These are phyloP conservation scores for Aegle marmelos DNA, from an alignment of 345 rosid genomes.

Conservation along the genomic window DNA sequence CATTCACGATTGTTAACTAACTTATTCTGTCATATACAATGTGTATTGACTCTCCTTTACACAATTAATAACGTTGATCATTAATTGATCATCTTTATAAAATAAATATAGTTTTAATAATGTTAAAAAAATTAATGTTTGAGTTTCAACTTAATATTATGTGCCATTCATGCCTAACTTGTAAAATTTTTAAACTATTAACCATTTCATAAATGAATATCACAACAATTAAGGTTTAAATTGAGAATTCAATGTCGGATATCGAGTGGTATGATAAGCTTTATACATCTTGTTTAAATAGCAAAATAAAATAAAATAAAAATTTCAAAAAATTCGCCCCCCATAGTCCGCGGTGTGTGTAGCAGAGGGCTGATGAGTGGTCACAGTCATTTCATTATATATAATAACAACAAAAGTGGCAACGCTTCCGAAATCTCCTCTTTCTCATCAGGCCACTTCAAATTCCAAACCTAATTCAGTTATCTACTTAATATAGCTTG, in stretches of 20 bases:
- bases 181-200: no score
- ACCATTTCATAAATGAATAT: fast-evolving
- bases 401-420: constrained; percentile 14
- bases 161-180: no score
- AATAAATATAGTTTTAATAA: no score
- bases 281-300: no score
- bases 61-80: no score
- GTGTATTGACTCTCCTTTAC: no score
- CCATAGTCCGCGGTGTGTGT: constrained; percentile 40
- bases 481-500: neutral
- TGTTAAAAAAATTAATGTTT: no score
- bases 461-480: constrained; percentile 25
- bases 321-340: constrained; percentile 26
- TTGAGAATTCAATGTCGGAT: no score
- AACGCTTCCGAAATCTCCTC: constrained; percentile 20
- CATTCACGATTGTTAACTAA: neutral
- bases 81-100: no score
- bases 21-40: no score
- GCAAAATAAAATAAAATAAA: neutral
- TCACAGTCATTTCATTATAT: constrained; percentile 27
- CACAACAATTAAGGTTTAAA: no score
- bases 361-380: constrained; percentile 22
- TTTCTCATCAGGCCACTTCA: neutral
- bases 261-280: no score
- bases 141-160: fast-evolving